Evolutionary conservation across 2,329 filamentous ascomycete genomes (phyloP).

Genomic region (Diaporthe nobilis): DNA sequence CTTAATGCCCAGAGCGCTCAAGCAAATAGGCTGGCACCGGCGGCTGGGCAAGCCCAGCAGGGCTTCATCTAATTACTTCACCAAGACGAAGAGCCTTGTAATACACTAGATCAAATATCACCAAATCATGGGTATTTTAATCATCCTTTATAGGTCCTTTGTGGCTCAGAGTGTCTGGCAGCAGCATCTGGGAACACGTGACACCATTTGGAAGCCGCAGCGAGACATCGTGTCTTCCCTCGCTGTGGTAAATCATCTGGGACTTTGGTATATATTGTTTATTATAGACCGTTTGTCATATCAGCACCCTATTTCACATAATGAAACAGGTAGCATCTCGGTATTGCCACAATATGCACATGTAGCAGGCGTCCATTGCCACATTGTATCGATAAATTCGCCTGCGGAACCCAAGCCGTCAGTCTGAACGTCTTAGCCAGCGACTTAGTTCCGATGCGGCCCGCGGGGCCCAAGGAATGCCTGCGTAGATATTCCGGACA

Average conservation of each 20-base stretch:
- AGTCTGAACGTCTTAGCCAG: background rate
- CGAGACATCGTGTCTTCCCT: background rate
- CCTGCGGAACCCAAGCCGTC: no score
- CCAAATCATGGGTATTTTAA: background rate
- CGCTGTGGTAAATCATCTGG: background rate
- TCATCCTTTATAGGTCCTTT: background rate
- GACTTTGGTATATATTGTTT: background rate
- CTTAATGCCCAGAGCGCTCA: background rate
- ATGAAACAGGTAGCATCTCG: no score
- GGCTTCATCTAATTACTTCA: background rate
- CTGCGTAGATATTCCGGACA: background rate
- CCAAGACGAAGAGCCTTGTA: background rate
- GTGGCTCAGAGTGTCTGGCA: background rate
- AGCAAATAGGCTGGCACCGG: background rate
- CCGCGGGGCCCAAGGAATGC: background rate
- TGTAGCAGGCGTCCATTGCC: no score
- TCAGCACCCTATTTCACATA: no score
- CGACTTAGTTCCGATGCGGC: background rate
- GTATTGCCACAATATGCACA: no score
- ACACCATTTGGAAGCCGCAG: background rate
- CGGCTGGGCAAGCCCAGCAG: slow-evolving; percentile 5
- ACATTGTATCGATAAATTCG: no score
- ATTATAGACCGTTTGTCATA: background rate
- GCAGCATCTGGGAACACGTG: background rate
- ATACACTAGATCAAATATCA: background rate